Conservation (phyloP, 148 eudicot species). For the Vaccinium darrowii region DNA sequence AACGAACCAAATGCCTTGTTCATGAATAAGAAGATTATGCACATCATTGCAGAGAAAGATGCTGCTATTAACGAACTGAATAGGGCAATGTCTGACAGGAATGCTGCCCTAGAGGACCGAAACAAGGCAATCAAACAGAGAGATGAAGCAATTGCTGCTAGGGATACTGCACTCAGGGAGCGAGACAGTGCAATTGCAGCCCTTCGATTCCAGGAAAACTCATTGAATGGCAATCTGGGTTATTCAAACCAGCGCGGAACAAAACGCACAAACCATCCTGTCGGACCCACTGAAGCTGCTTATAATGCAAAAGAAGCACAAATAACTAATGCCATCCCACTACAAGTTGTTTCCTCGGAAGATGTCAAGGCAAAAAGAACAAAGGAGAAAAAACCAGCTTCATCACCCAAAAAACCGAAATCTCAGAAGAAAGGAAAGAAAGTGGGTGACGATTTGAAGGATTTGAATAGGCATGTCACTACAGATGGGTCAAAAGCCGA, state of each 20-base stretch:
- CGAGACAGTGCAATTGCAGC: constrained; percentile 66
- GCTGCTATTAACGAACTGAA: constrained; percentile 69
- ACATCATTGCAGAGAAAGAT: constrained; percentile 62
- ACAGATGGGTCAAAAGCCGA: constrained; percentile 53
- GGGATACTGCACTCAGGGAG: constrained; percentile 66
- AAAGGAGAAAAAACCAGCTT: constrained; percentile 36
- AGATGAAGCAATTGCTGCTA: constrained; percentile 61
- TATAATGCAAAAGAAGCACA: constrained; percentile 29
- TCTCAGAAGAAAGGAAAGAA: constrained; percentile 33
- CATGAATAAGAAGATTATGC: constrained; percentile 48
- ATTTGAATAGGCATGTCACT: constrained; percentile 52
- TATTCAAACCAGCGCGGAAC: constrained; percentile 32
- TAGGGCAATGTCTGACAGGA: constrained; percentile 55
- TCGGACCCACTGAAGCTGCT: constrained; percentile 16
- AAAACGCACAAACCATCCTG: constrained; percentile 32
- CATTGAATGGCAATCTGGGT: constrained; percentile 36
- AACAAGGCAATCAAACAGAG: constrained; percentile 62
- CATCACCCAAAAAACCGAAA: constrained; percentile 22
- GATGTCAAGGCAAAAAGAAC: constrained; percentile 31
- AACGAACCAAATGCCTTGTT: constrained; percentile 53
- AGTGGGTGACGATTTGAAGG: constrained; percentile 27
- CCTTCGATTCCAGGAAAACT: constrained; percentile 58
- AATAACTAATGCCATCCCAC: constrained; percentile 36
- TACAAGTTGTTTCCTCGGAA: constrained; percentile 28
- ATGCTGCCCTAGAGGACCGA: constrained; percentile 58